Conservation (phyloP, 768 basidiomycete genomes). For the Leccinum broughii region DNA sequence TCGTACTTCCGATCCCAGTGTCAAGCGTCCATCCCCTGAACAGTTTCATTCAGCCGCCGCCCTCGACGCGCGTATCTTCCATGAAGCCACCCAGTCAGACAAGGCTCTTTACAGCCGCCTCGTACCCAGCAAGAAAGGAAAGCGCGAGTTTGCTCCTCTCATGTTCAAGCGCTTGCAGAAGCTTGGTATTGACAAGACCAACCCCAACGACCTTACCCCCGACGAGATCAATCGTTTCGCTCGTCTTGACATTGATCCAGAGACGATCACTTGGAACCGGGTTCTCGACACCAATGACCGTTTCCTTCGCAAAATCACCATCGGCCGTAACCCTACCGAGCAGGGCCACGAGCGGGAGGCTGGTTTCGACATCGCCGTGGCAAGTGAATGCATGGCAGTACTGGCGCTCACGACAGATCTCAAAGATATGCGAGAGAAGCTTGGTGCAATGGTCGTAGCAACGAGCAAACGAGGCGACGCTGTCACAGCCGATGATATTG, state of each 20-base stretch:
- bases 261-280: conserved; percentile 97
- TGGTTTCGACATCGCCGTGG: conserved; percentile 96
- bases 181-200: conserved; percentile 91
- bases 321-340: conserved; percentile 90
- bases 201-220: conserved; percentile 88
- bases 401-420: conserved; percentile 87
- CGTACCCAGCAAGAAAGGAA: conserved; percentile 91
- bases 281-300: conserved; percentile 97
- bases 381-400: conserved; percentile 98
- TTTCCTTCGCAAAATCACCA: conserved; percentile 90
- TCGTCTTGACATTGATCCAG: conserved; percentile 86
- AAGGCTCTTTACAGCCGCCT: conserved; percentile 93
- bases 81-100: conserved; percentile 93
- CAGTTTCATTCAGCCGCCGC: conserved; percentile 71
- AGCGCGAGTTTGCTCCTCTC: conserved; percentile 90
- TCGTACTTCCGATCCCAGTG: conserved; percentile 13
- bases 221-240: conserved; percentile 91
- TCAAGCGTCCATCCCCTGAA: conserved; percentile 5
- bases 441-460: conserved; percentile 97
- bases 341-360: conserved; percentile 85
- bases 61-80: conserved; percentile 95
- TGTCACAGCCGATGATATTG: conserved; percentile 95
- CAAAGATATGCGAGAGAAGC: conserved; percentile 86
- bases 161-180: conserved; percentile 96
- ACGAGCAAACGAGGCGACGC: conserved; percentile 89